Percentiles rank a stretch among this genome's conserved stretches.
These are phyloP conservation scores for Setaria italica DNA, from an alignment of 202 grass and related monocot genomes.

Conservation along the genomic window DNA sequence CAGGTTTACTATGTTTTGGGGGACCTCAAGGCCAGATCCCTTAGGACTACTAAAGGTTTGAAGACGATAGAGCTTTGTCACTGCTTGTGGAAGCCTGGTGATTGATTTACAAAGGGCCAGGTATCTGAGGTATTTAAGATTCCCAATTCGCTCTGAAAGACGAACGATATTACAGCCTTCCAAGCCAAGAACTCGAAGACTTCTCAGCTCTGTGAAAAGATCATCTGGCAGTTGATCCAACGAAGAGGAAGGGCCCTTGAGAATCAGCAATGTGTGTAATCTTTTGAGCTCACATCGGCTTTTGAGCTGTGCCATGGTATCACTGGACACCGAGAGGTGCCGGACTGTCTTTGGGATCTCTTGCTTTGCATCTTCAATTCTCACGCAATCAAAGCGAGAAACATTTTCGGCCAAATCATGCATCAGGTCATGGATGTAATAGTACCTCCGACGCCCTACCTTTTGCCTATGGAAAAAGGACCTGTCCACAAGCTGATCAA, in stretches of 20 bases:
- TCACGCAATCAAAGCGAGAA: constrained; percentile 46
- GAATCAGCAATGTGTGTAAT: constrained; percentile 54
- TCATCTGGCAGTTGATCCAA: constrained; percentile 42
- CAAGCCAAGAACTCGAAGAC: constrained; percentile 65
- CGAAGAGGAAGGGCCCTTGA: constrained; percentile 37
- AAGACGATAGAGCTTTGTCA: constrained; percentile 61
- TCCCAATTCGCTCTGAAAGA: constrained; percentile 45
- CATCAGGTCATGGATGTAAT: constrained; percentile 64
- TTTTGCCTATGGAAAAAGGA: constrained; percentile 58
- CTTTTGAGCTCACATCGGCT: constrained; percentile 33
- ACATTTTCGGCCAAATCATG: constrained; percentile 67
- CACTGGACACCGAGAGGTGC: constrained; percentile 60
- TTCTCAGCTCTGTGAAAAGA: constrained; percentile 50
- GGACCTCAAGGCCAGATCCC: constrained; percentile 44
- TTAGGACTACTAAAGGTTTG: constrained; percentile 60
- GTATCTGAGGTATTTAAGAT: constrained; percentile 65
- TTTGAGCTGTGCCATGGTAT: constrained; percentile 31
- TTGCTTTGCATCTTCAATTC: constrained; percentile 48
- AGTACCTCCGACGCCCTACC: constrained; percentile 40
- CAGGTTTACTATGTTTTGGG: constrained; percentile 49
- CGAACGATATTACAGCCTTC: constrained; percentile 40
- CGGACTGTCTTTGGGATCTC: constrained; percentile 52
- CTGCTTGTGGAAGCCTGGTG: constrained; percentile 48
- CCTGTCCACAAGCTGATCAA: constrained; percentile 47
- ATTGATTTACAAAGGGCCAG: constrained; percentile 58